phyloP scores from a whole-genome alignment of 805 yeast genomes.

The Yamadazyma insecticola region DNA sequence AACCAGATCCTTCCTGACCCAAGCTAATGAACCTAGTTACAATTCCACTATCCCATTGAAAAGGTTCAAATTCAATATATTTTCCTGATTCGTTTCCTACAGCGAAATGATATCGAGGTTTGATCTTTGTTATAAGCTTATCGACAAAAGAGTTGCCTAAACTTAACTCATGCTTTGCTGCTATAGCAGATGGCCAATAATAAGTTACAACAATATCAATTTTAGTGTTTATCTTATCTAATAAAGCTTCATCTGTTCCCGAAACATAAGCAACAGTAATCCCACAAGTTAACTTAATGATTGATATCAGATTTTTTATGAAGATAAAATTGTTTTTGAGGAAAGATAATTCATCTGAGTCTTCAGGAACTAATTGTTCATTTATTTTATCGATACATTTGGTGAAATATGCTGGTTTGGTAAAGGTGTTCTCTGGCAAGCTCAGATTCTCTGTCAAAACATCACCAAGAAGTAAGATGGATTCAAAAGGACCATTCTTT shows the following conservation, averaged over 20 bases:
- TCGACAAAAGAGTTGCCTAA: constrained; percentile 45
- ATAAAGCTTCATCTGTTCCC: constrained; percentile 13
- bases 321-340: too few relatives aligned
- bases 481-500: constrained; percentile 66
- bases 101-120: constrained; percentile 68
- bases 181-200: constrained; percentile 48
- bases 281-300: constrained; percentile 37
- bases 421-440: constrained; percentile 17
- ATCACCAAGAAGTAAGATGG: constrained; percentile 51
- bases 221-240: constrained; percentile 9
- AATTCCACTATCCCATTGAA: constrained; percentile 48
- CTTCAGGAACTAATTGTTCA: too few relatives aligned
- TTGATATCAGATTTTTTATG: too few relatives aligned
- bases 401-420: constrained; percentile 23
- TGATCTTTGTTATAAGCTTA: constrained; percentile 33
- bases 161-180: constrained; percentile 38
- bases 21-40: constrained; percentile 64
- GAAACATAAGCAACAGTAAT: constrained; percentile 45
- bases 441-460: too few relatives aligned
- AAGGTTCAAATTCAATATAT: constrained; percentile 53
- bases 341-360: too few relatives aligned
- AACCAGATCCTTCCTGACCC: constrained; percentile 51
- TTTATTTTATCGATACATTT: constrained; percentile 15
- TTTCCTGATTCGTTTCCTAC: constrained; percentile 53
- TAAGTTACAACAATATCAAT: constrained; percentile 54